Percentiles rank a stretch among this genome's conserved stretches.
phyloP scores from a whole-genome alignment of 2,329 filamentous ascomycete species.

The Setomelanomma holmii region DNA sequence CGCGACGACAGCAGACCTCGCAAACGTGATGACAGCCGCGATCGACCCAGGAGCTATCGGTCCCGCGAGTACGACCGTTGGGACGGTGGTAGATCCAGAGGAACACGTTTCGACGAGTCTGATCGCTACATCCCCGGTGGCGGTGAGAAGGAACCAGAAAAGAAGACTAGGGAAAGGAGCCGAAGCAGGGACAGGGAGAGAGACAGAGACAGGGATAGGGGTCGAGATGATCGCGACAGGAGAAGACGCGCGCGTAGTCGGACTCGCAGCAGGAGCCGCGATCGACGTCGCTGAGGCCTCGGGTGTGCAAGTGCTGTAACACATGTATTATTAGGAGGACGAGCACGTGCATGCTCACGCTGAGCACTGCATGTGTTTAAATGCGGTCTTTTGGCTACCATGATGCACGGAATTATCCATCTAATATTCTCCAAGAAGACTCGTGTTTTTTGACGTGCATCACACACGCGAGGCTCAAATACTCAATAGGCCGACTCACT shows the following conservation, averaged over 20 bases:
- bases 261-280: slow-evolving; percentile 26
- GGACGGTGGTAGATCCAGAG: slow-evolving; percentile 31
- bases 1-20: slow-evolving; percentile 40
- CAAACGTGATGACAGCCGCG: slow-evolving; percentile 52
- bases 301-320: background rate
- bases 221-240: slow-evolving; percentile 21
- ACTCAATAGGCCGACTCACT: too few relatives aligned
- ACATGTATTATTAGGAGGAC: background rate
- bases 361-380: too few relatives aligned
- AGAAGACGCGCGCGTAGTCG: slow-evolving; percentile 23
- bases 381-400: too few relatives aligned
- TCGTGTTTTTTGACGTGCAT: too few relatives aligned
- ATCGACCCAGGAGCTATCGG: slow-evolving; percentile 45
- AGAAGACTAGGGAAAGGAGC: slow-evolving; percentile 37
- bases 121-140: slow-evolving; percentile 42
- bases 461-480: too few relatives aligned
- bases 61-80: slow-evolving; percentile 52
- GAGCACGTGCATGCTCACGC: background rate
- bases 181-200: slow-evolving; percentile 19
- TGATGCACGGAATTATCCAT: too few relatives aligned
- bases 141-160: slow-evolving; percentile 25
- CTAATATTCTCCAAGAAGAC: too few relatives aligned
- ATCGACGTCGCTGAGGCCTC: slow-evolving; percentile 18
- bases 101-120: slow-evolving; percentile 34
- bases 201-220: slow-evolving; percentile 14